Evolutionary conservation across 1,139 yeast genomes (phyloP).

Genomic region (Geotrichum histeridarum): DNA sequence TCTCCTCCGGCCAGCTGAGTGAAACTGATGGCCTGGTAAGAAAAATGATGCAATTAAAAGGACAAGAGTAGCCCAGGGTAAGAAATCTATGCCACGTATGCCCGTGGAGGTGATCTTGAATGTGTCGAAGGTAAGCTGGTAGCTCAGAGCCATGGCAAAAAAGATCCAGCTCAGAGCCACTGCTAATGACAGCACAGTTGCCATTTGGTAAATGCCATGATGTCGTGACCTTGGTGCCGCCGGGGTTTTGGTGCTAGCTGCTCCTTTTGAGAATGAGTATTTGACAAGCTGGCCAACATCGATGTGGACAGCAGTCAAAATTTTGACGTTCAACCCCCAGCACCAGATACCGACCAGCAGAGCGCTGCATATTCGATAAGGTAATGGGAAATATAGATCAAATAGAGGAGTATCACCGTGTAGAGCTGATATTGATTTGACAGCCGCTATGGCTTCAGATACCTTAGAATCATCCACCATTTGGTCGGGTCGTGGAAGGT

Average conservation of each 20-base stretch:
- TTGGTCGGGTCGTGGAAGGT: background rate
- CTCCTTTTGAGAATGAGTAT: constrained; percentile 22
- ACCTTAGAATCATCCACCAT: background rate
- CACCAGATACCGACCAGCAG: constrained; percentile 47
- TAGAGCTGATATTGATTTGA: background rate
- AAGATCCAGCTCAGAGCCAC: constrained; percentile 15
- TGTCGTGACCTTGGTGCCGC: constrained; percentile 21
- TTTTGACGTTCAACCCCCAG: constrained; percentile 45
- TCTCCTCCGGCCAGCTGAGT: constrained; percentile 29
- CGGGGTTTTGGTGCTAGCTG: background rate
- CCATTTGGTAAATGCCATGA: constrained; percentile 29
- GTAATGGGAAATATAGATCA: constrained; percentile 44
- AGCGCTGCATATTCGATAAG: constrained; percentile 45
- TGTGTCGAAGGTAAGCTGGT: background rate
- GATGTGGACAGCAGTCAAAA: constrained; percentile 38
- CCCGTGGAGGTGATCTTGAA: background rate
- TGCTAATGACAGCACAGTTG: constrained; percentile 24
- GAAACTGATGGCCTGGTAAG: constrained; percentile 28
- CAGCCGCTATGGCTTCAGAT: background rate
- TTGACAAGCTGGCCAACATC: constrained; percentile 42
- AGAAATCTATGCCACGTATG: constrained; percentile 23
- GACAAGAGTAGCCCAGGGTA: constrained; percentile 39
- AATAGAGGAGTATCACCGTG: constrained; percentile 25
- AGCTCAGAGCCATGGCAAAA: constrained; percentile 5
- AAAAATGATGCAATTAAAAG: constrained; percentile 32